phyloP scores from a whole-genome alignment of 139 green algal genomes.

The Eudorina sp. region DNA sequence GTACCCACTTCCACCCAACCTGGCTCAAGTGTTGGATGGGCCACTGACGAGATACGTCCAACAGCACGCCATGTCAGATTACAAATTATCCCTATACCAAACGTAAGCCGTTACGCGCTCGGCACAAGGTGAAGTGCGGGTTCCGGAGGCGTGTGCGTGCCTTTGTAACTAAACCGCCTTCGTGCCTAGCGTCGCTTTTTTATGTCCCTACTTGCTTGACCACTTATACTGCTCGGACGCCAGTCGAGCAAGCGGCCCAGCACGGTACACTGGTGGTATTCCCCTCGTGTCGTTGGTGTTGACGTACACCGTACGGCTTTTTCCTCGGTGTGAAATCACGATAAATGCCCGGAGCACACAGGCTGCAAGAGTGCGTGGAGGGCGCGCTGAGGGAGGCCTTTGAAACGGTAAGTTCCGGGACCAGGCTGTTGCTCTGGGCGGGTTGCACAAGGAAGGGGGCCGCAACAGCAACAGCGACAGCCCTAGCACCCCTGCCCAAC shows the following conservation, averaged over 20 bases:
- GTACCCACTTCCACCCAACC: background rate
- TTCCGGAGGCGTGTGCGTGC: background rate
- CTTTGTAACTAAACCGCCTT: background rate
- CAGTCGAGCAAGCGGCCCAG: background rate
- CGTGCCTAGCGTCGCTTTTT: background rate
- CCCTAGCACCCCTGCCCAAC: too few species aligned
- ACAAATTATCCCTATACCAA: background rate
- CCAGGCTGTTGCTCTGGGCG: too few species aligned
- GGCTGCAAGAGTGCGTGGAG: background rate
- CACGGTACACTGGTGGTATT: background rate
- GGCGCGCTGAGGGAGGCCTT: background rate
- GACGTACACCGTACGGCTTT: background rate
- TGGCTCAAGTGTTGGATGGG: background rate
- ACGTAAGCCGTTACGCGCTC: background rate
- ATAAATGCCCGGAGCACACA: too few species aligned
- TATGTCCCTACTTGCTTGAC: background rate
- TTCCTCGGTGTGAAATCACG: background rate
- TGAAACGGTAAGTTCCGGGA: background rate
- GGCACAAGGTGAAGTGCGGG: background rate
- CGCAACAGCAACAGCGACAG: too few species aligned
- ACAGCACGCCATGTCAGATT: background rate
- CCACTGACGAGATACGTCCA: background rate
- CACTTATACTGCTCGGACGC: background rate
- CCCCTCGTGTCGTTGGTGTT: background rate
- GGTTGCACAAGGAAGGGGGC: too few species aligned